Percentiles rank a stretch among this genome's conserved stretches.
Evolutionary conservation across 352 stramenopile genomes (phyloP).

Genomic region (Phytophthora sp.): DNA sequence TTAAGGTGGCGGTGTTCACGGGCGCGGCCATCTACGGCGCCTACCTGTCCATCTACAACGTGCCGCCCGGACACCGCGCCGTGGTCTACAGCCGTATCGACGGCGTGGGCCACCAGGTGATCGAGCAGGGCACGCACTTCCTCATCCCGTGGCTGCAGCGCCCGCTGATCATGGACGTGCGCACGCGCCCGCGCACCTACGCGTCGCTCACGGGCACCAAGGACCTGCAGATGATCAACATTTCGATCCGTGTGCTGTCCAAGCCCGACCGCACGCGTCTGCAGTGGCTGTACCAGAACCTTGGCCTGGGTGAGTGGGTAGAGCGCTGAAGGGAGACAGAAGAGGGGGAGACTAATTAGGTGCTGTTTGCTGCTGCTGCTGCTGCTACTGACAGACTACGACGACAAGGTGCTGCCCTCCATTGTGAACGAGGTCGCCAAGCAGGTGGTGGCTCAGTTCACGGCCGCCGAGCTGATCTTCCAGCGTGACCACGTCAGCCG

Average conservation of each 20-base stretch:
- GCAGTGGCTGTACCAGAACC: slow-evolving; percentile 97
- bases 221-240: slow-evolving; percentile 99
- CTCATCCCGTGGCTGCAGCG: slow-evolving; percentile 98
- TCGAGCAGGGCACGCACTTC: slow-evolving; percentile 96
- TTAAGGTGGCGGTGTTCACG: slow-evolving; percentile 67
- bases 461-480: slow-evolving; percentile 98
- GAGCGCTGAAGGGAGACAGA: not conserved
- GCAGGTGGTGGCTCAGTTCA: slow-evolving; percentile 99
- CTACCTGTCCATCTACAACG: slow-evolving; percentile 91
- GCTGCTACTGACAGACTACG: slow-evolving; percentile 94
- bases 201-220: slow-evolving; percentile 93
- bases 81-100: slow-evolving; percentile 92
- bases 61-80: slow-evolving; percentile 88
- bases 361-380: not conserved
- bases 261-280: slow-evolving; percentile 94
- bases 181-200: slow-evolving; percentile 94
- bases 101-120: slow-evolving; percentile 76
- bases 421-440: slow-evolving; percentile 99
- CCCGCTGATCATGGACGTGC: slow-evolving; percentile 95
- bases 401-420: slow-evolving; percentile 97
- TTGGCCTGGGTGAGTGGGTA: slow-evolving; percentile 84
- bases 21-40: slow-evolving; percentile 72
- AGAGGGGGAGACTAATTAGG: not conserved
- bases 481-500: slow-evolving; percentile 97
- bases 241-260: slow-evolving; percentile 98